Evolutionary conservation across 495 filamentous ascomycete species (phyloP).

Genomic region (Annulohypoxylon maeteangense): DNA sequence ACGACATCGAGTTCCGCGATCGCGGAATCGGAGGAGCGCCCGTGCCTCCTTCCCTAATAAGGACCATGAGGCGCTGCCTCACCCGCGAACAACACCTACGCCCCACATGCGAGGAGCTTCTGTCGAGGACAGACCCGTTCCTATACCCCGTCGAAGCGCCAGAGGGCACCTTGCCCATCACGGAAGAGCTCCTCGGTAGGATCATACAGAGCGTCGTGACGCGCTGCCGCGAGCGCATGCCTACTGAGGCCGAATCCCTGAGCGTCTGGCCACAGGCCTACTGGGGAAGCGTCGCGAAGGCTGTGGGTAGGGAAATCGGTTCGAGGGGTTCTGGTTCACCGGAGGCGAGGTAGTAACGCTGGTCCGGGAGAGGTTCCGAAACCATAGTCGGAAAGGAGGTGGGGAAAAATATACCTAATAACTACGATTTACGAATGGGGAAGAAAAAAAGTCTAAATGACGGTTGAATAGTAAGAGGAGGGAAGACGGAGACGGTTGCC

Average conservation of each 20-base stretch:
- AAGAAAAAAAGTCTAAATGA: background rate
- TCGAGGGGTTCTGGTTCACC: background rate
- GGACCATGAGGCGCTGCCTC: conserved; percentile 81
- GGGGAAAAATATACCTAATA: background rate
- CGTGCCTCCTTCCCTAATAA: conserved; percentile 75
- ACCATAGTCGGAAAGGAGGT: background rate
- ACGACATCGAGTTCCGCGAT: conserved; percentile 83
- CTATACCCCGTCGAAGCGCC: conserved; percentile 74
- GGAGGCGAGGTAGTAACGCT: conserved; percentile 21
- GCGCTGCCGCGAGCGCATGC: conserved; percentile 74
- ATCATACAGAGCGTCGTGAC: conserved; percentile 82
- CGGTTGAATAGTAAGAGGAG: background rate
- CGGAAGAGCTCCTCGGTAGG: conserved; percentile 77
- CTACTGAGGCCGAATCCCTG: conserved; percentile 74
- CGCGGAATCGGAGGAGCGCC: conserved; percentile 76
- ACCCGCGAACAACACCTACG: conserved; percentile 79
- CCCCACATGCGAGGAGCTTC: conserved; percentile 80
- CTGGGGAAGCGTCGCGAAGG: conserved; percentile 64
- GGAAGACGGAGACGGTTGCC: background rate
- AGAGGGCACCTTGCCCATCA: conserved; percentile 75
- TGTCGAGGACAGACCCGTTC: conserved; percentile 78
- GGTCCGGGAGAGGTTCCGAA: background rate
- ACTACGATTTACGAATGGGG: conserved; percentile 8
- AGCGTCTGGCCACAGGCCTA: conserved; percentile 71
- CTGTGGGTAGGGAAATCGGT: conserved; percentile 39